Evolutionary conservation across 2,329 filamentous ascomycete genomes (phyloP).

Genomic region (Teratosphaeria gauchensis): DNA sequence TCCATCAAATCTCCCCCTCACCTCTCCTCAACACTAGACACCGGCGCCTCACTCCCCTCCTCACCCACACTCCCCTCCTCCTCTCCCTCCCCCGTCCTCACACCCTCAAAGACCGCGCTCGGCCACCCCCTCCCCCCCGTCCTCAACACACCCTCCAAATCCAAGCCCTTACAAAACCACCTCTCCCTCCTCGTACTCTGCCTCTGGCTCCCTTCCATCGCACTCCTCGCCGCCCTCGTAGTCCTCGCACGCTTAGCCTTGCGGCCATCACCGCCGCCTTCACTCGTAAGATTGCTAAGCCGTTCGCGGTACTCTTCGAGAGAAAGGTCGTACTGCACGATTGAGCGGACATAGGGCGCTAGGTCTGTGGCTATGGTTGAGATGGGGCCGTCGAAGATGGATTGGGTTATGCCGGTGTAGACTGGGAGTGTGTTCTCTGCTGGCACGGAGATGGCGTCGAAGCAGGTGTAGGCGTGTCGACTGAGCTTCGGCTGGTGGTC

Average conservation of each 20-base stretch:
- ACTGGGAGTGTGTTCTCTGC: conserved; percentile 23
- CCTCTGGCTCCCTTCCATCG: conserved; percentile 58
- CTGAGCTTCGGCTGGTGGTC: neutral
- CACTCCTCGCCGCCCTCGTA: conserved; percentile 65
- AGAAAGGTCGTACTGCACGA: conserved; percentile 64
- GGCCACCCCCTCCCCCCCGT: conserved; percentile 43
- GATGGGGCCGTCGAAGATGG: conserved; percentile 66
- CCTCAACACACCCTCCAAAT: conserved; percentile 52
- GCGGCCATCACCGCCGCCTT: conserved; percentile 37
- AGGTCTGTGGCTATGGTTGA: conserved; percentile 62
- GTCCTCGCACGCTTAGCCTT: conserved; percentile 52
- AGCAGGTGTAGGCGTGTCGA: conserved; percentile 34
- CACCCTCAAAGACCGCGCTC: neutral
- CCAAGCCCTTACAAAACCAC: conserved; percentile 58
- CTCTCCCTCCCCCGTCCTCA: neutral
- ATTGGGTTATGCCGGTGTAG: conserved; percentile 48
- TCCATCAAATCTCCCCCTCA: neutral
- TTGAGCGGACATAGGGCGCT: conserved; percentile 80
- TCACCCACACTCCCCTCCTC: neutral
- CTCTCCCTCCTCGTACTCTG: conserved; percentile 57
- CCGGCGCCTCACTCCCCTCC: neutral
- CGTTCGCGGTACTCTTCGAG: conserved; percentile 59
- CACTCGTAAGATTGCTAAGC: conserved; percentile 53
- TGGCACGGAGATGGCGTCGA: conserved; percentile 42
- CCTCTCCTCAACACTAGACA: neutral